Conservation (phyloP, 2,329 filamentous ascomycete species). For the Clonostachys chloroleuca region DNA sequence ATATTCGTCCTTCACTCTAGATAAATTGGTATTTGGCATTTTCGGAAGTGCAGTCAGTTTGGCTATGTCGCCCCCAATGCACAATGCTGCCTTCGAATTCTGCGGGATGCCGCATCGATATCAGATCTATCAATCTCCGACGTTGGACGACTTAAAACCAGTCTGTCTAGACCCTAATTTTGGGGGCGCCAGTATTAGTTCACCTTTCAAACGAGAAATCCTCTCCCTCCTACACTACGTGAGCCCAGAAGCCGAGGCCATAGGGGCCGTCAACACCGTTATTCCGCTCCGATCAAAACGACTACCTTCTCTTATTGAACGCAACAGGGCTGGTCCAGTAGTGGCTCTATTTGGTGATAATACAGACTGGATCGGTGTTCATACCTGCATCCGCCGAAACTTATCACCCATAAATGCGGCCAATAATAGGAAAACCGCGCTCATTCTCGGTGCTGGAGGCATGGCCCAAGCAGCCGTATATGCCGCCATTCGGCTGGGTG, state of each 20-base stretch:
- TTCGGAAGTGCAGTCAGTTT: constrained; percentile 55
- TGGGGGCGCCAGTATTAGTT: constrained; percentile 55
- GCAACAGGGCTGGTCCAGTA: constrained; percentile 49
- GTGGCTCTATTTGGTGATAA: constrained; percentile 60
- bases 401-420: constrained; percentile 53
- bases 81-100: constrained; percentile 52
- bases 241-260: constrained; percentile 57
- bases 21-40: constrained; percentile 55
- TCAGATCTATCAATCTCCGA: constrained; percentile 43
- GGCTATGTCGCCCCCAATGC: constrained; percentile 60
- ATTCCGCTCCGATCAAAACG: constrained; percentile 47
- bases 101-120: constrained; percentile 57
- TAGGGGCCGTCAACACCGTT: constrained; percentile 62
- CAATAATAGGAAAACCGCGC: constrained; percentile 23
- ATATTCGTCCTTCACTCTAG: constrained; percentile 50
- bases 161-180: constrained; percentile 51
- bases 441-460: constrained; percentile 42
- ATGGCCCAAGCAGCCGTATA: constrained; percentile 45
- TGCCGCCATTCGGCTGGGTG: constrained; percentile 54
- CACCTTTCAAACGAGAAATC: constrained; percentile 59
- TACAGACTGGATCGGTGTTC: constrained; percentile 63
- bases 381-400: constrained; percentile 54
- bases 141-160: constrained; percentile 46
- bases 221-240: constrained; percentile 52
- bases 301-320: constrained; percentile 21